These are phyloP conservation scores for Myxozyma kluyveri DNA, from an alignment of 805 yeast species.

Conservation along the genomic window DNA sequence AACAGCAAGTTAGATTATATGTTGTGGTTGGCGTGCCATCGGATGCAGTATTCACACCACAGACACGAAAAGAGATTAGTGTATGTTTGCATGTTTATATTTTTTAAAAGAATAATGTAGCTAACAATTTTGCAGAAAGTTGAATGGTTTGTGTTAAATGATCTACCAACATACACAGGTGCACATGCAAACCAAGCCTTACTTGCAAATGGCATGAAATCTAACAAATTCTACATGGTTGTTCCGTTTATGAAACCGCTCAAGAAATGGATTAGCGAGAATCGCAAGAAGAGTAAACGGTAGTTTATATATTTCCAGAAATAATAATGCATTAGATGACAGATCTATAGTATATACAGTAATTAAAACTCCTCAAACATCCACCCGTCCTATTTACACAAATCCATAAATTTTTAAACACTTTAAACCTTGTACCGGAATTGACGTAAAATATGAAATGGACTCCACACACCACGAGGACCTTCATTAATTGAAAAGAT, in stretches of 20 bases:
- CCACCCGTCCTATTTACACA: not conserved
- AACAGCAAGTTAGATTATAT: constrained; percentile 82
- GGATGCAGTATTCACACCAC: constrained; percentile 69
- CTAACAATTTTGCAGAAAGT: constrained; percentile 22
- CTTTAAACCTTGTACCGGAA: constrained; percentile 20
- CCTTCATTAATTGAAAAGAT: constrained; percentile 78
- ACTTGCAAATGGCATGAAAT: constrained; percentile 4
- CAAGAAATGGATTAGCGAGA: constrained; percentile 35
- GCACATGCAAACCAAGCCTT: constrained; percentile 6
- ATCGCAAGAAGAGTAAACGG: constrained; percentile 5
- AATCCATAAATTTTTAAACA: constrained; percentile 5
- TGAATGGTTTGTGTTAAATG: constrained; percentile 34
- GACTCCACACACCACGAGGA: constrained; percentile 97
- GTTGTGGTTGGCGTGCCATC: constrained; percentile 76
- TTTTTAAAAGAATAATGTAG: not conserved
- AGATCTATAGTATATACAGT: not conserved
- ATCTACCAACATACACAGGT: constrained; percentile 37
- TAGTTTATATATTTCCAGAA: not conserved
- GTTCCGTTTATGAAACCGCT: constrained; percentile 41
- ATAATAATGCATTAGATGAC: not conserved
- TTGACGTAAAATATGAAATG: constrained; percentile 45
- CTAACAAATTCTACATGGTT: constrained; percentile 38
- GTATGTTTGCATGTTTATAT: constrained; percentile 40
- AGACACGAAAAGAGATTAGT: constrained; percentile 83
- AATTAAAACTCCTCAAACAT: not conserved